Conservation (phyloP, 768 basidiomycete species). For the Tricholoma saponaceum region DNA sequence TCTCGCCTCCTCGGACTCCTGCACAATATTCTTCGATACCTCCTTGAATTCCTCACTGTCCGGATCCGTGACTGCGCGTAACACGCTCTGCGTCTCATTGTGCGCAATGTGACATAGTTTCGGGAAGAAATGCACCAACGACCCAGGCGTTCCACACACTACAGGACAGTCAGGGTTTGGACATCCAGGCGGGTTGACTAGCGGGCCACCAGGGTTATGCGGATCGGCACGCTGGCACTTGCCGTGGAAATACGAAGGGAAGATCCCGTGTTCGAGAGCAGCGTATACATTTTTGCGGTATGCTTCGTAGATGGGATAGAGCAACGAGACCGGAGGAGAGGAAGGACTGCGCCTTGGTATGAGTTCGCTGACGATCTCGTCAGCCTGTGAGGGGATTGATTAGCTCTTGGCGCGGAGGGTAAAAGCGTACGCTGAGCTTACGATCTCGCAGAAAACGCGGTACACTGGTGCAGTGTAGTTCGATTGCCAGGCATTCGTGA, state of each 20-base stretch:
- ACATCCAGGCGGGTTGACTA: conserved; percentile 59
- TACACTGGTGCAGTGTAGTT: conserved; percentile 46
- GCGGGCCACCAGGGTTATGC: conserved; percentile 8
- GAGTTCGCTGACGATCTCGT: conserved; percentile 9
- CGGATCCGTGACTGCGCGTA: conserved; percentile 32
- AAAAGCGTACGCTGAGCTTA: conserved; percentile 19
- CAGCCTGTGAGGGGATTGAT: conserved; percentile 1
- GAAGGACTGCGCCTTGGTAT: conserved; percentile 6
- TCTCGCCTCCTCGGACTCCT: conserved; percentile 23
- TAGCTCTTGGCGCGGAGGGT: conserved; percentile 1
- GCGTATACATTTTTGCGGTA: conserved; percentile 43
- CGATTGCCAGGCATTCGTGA: conserved; percentile 50
- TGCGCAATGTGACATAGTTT: conserved; percentile 46
- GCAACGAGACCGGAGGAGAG: conserved; percentile 23
- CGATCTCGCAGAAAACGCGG: conserved; percentile 36
- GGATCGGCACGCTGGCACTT: conserved; percentile 57
- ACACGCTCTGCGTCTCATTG: conserved; percentile 32
- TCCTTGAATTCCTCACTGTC: conserved; percentile 37
- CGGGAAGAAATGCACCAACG: conserved; percentile 64
- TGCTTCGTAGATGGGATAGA: conserved; percentile 42
- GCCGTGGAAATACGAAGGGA: conserved; percentile 71
- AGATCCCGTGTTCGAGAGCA: conserved; percentile 52
- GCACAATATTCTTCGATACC: conserved; percentile 38
- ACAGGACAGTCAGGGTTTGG: conserved; percentile 78
- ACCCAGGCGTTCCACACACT: conserved; percentile 81